Conservation (phyloP, 2,329 filamentous ascomycete genomes). For the Xylogone sp. region DNA sequence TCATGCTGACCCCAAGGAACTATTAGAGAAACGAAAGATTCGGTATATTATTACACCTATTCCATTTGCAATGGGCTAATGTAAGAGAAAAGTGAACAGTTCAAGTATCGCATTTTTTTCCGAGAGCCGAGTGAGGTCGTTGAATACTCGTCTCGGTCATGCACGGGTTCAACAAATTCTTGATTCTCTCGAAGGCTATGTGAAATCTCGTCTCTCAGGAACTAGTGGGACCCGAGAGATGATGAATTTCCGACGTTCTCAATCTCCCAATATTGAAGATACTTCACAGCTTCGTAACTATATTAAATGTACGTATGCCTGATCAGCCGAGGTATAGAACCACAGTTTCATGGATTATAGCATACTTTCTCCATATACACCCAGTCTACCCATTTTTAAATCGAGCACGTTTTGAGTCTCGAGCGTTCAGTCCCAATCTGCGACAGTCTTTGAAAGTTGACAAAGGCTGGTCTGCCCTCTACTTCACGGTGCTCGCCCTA, state of each 20-base stretch:
- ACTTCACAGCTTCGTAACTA: background rate
- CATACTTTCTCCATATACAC: constrained; percentile 37
- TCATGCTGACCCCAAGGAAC: background rate
- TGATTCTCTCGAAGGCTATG: constrained; percentile 10
- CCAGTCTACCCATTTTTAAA: constrained; percentile 38
- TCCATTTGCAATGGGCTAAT: background rate
- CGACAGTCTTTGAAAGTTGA: constrained; percentile 20
- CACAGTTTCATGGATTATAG: constrained; percentile 10
- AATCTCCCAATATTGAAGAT: background rate
- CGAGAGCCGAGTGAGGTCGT: constrained; percentile 25
- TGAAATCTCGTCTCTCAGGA: background rate
- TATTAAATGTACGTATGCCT: background rate
- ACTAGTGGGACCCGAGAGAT: background rate
- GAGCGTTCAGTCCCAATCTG: constrained; percentile 24
- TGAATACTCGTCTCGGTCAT: constrained; percentile 19
- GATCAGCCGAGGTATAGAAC: background rate
- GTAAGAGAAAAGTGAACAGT: constrained; percentile 7
- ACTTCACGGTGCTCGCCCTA: constrained; percentile 24
- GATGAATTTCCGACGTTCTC: background rate
- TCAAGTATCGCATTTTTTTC: constrained; percentile 32
- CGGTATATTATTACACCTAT: background rate
- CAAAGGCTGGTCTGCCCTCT: constrained; percentile 34
- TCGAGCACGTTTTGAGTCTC: constrained; percentile 30
- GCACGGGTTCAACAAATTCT: constrained; percentile 19
- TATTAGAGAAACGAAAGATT: background rate